Base-by-base conservation (phyloP, 352 stramenopile genomes). In the Globisporangium mamillatum region DNA sequence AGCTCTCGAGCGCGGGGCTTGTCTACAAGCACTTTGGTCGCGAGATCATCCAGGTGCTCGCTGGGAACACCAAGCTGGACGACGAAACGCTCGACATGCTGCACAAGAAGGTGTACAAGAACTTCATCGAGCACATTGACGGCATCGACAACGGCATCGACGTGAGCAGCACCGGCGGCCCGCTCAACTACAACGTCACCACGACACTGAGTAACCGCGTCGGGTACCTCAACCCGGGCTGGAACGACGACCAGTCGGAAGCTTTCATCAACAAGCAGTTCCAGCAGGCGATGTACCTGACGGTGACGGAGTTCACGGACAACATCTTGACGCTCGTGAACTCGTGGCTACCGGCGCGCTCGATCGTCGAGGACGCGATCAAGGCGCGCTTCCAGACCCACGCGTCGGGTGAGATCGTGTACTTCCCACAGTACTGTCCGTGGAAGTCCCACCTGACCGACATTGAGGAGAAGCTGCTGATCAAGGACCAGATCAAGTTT, bases 131-230 rank as follows among this genome's bases (percentile, higher is more conserved):
- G 84, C 93, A 98, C 68, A 96, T 99, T 63, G 98, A 99, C 80
- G 98, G 94, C 44, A 99, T 99, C 69, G 98, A 99, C 85, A 99
- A 99, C 65, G 98, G 98, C 62, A 93, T 99, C 2, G 95, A 99
- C 69, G 74, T 92, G 52, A 75, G 74, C 38, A 78, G 58, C 38
- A 76, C 72, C 2, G 74, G 70, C 4, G 79, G 72, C 0, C 74
- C 79, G 36, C 76, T 89, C 64, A 94, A 92, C 66, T 96, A 96
- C 73, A 67, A 78, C 36, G 75, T 96, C 58, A 86, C 85, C 27
- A 92, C 88, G 34, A 92, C 78, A 59, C 79, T 96, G 29, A 94
- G 86, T 67, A 79, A 71, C 46, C 86, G 88, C n/a, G 97, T 99
- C 20, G 81, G 84, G 18, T 86, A 94, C 50, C 74, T 99, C 7